These are phyloP conservation scores for Diaporthe caulivora DNA, from an alignment of 2,329 filamentous ascomycete species.

Conservation along the genomic window DNA sequence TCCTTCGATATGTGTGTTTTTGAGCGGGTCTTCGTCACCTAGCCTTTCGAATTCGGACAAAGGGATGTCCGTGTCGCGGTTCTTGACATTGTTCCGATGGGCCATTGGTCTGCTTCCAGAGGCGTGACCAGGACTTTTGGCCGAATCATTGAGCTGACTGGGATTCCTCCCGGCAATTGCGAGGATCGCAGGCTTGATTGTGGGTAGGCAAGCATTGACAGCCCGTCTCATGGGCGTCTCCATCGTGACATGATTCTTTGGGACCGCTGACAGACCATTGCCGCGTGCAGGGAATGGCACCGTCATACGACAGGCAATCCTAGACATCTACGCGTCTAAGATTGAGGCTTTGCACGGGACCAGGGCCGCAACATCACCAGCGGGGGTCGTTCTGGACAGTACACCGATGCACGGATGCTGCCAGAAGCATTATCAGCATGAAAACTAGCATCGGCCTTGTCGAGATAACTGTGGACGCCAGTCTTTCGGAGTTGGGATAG, in stretches of 20 bases:
- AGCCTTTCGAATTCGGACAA: too few relatives aligned
- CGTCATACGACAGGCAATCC: constrained; percentile 53
- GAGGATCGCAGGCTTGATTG: too few relatives aligned
- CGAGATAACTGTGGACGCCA: constrained; percentile 23
- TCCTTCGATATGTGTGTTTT: too few relatives aligned
- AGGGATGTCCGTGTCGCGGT: too few relatives aligned
- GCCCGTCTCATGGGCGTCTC: constrained; percentile 59
- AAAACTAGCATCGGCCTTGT: constrained; percentile 9
- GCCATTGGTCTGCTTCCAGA: too few relatives aligned
- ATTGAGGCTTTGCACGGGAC: constrained; percentile 54
- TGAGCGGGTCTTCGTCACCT: too few relatives aligned
- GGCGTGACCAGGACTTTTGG: too few relatives aligned
- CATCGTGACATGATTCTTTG: constrained; percentile 54
- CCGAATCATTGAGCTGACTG: too few relatives aligned
- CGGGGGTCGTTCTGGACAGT: background rate
- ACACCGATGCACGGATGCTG: constrained; percentile 7
- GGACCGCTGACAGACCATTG: constrained; percentile 56
- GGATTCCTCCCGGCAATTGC: too few relatives aligned
- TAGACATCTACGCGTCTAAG: constrained; percentile 56
- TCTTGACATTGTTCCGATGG: too few relatives aligned
- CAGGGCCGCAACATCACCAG: constrained; percentile 37
- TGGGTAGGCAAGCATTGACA: too few relatives aligned
- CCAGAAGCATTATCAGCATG: constrained; percentile 10
- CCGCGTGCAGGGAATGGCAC: constrained; percentile 59
- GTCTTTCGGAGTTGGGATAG: constrained; percentile 26